Evolutionary conservation across 306 rosid genomes (phyloP).

Genomic region (Begonia loranthoides): DNA sequence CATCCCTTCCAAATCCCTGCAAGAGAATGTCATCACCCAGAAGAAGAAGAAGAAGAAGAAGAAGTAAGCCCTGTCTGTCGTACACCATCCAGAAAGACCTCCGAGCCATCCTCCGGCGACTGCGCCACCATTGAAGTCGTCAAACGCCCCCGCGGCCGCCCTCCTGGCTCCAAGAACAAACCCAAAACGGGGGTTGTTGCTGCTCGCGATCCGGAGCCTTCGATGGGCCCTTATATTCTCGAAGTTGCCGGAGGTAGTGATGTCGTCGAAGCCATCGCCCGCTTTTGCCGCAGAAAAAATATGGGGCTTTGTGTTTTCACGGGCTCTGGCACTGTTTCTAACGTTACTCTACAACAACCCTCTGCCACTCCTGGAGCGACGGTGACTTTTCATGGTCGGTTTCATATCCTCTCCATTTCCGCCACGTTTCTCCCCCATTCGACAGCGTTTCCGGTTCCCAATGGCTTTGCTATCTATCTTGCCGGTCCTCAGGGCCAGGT

Average conservation of each 20-base stretch:
- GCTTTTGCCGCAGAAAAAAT: conserved; percentile 56
- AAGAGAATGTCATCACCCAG: conserved; percentile 36
- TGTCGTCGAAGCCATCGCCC: conserved; percentile 54
- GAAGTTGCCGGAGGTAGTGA: conserved; percentile 78
- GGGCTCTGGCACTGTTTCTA: conserved; percentile 68
- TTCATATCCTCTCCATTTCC: conserved; percentile 62
- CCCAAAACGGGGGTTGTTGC: conserved; percentile 61
- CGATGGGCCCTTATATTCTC: conserved; percentile 78
- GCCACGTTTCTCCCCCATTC: conserved; percentile 54
- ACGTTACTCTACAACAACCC: conserved; percentile 79
- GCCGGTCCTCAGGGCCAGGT: conserved; percentile 96
- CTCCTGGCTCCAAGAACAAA: conserved; percentile 84
- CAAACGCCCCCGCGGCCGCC: conserved; percentile 77
- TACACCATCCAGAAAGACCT: too few species aligned
- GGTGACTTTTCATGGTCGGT: conserved; percentile 87
- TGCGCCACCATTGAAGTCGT: conserved; percentile 67
- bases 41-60: conserved; percentile 37
- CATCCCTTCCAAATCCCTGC: conserved; percentile 34
- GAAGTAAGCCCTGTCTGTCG: too few species aligned
- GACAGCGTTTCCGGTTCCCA: conserved; percentile 19
- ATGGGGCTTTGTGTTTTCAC: conserved; percentile 55
- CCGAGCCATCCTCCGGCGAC: conserved; percentile 22
- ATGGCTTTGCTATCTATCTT: conserved; percentile 61
- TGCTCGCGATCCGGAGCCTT: conserved; percentile 60
- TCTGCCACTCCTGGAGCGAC: conserved; percentile 57